These are phyloP conservation scores for Thymus mandschuricus DNA, from an alignment of 257 asterid genomes.

Conservation along the genomic window DNA sequence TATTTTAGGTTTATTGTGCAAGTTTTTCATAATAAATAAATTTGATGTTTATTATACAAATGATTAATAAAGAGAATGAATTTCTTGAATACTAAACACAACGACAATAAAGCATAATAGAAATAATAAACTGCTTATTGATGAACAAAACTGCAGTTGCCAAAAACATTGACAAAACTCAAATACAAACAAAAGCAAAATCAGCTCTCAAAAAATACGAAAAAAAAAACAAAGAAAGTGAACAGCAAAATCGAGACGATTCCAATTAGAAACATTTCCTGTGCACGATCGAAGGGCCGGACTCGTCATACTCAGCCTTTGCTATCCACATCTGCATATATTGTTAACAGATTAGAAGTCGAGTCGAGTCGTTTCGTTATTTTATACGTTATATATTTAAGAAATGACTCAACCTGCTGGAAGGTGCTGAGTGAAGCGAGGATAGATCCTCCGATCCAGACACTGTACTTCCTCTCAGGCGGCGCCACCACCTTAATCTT, in stretches of 20 bases:
- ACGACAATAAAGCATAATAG: too few species aligned
- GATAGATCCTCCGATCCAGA: conserved; percentile 47
- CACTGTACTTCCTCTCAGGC: conserved; percentile 44
- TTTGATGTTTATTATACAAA: too few species aligned
- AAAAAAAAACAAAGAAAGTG: neutral
- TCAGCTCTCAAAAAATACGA: neutral
- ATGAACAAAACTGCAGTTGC: neutral
- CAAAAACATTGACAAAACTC: neutral
- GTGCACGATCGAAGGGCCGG: conserved; percentile 56
- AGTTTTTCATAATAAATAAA: too few species aligned
- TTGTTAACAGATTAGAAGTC: too few species aligned
- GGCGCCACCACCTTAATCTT: conserved; percentile 48
- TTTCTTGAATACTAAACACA: neutral
- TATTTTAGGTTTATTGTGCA: too few species aligned
- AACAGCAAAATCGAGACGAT: conserved; percentile 17
- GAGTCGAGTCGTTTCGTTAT: too few species aligned
- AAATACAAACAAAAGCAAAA: conserved; percentile 22
- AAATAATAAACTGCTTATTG: conserved; percentile 26
- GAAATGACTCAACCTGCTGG: conserved; percentile 32
- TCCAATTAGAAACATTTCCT: conserved; percentile 48
- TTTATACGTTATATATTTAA: too few species aligned
- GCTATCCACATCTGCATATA: conserved; percentile 52
- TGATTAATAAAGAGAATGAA: too few species aligned
- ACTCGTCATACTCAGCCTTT: conserved; percentile 51
- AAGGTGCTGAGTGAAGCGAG: conserved; percentile 45